Evolutionary conservation across 225 moss, liverwort and hornwort species (phyloP).

Genomic region (Climacium dendroides): DNA sequence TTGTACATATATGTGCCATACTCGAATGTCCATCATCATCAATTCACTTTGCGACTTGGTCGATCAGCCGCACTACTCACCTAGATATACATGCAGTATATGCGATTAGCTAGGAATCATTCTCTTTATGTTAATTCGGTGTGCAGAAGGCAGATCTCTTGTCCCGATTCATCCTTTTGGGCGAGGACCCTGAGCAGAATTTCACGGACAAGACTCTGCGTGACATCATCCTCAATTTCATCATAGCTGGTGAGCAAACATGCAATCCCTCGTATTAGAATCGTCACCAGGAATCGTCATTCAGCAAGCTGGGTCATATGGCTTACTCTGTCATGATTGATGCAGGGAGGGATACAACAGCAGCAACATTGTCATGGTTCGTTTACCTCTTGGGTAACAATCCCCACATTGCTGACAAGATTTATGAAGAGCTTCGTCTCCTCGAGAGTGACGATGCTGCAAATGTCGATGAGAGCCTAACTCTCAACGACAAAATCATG

Average conservation of each 20-base stretch:
- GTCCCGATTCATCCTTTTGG: conserved; percentile 46
- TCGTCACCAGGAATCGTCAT: background rate
- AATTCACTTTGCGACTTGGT: background rate
- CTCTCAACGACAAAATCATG: conserved; percentile 2
- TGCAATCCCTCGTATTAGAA: background rate
- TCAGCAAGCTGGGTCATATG: background rate
- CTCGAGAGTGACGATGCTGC: background rate
- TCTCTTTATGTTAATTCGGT: background rate
- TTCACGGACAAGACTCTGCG: conserved; percentile 42
- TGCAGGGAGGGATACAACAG: conserved; percentile 49
- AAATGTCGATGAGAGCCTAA: background rate
- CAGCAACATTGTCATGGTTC: conserved; percentile 50
- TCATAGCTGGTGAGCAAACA: conserved; percentile 31
- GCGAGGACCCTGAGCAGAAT: conserved; percentile 23
- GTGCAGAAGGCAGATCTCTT: conserved; percentile 47
- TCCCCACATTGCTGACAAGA: conserved; percentile 27
- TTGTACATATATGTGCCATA: background rate
- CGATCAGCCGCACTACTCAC: background rate
- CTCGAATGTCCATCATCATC: background rate
- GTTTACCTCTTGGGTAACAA: conserved; percentile 29
- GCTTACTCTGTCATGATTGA: background rate
- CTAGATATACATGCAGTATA: background rate
- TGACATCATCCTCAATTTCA: conserved; percentile 52
- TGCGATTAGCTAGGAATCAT: background rate
- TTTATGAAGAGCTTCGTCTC: conserved; percentile 22